These are phyloP conservation scores for Vitis labrusca DNA, from an alignment of 164 flowering plant genomes.

Conservation along the genomic window DNA sequence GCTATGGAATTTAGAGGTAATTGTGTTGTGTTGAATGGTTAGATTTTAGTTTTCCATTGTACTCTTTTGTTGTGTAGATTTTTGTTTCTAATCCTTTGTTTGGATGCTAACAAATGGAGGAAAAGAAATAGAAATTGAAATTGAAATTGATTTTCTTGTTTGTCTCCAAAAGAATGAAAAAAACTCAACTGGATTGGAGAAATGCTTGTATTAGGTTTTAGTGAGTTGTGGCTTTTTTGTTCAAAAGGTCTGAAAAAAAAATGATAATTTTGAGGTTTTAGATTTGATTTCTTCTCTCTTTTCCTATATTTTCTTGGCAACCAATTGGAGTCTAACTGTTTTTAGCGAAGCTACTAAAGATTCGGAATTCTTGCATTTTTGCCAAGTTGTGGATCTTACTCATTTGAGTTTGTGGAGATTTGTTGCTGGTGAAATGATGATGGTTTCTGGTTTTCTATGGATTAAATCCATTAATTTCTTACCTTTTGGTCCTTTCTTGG, in stretches of 20 bases:
- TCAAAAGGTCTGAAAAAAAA: not conserved
- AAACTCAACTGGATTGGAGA: not conserved
- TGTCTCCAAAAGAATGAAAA: too few species aligned
- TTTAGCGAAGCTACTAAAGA: not conserved
- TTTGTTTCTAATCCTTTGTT: not conserved
- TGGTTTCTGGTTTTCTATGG: not conserved
- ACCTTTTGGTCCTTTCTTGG: not conserved
- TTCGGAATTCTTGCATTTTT: not conserved
- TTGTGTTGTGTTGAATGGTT: constrained; percentile 6
- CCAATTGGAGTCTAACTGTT: not conserved
- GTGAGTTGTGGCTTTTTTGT: not conserved
- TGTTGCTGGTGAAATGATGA: too few species aligned
- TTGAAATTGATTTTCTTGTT: too few species aligned
- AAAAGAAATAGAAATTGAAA: not conserved
- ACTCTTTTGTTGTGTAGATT: not conserved
- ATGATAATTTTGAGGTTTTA: not conserved
- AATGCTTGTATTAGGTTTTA: not conserved
- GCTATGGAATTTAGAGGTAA: constrained; percentile 1
- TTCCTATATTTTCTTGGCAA: not conserved
- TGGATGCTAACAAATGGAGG: not conserved
- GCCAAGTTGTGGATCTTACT: constrained; percentile 9
- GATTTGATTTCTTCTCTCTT: not conserved
- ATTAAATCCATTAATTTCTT: not conserved
- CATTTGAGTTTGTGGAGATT: not conserved
- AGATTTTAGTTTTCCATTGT: not conserved